Evolutionary conservation across 2,329 filamentous ascomycete genomes (phyloP).

Genomic region (Fusarium pseudonygamai): DNA sequence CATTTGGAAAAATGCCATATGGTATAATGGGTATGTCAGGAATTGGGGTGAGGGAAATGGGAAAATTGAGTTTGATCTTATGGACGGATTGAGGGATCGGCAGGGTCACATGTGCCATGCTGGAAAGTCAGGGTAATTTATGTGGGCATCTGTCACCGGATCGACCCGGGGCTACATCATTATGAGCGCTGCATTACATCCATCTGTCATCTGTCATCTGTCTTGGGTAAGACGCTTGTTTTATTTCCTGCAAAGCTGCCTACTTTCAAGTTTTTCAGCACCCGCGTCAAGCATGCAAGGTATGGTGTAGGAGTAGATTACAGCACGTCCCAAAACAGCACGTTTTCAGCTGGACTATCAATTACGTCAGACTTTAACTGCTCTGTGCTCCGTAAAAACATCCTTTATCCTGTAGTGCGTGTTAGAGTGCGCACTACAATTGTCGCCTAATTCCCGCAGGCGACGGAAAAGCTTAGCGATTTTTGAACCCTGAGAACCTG

Average conservation of each 20-base stretch:
- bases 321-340: no score
- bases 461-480: background rate
- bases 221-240: background rate
- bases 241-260: background rate
- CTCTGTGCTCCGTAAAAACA: no score
- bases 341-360: background rate
- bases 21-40: rapidly evolving
- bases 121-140: background rate
- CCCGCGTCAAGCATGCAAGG: background rate
- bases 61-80: background rate
- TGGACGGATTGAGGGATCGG: background rate
- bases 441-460: background rate
- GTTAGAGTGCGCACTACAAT: background rate
- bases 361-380: background rate
- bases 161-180: background rate
- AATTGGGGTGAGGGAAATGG: background rate
- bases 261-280: background rate
- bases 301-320: no score
- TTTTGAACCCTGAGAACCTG: background rate
- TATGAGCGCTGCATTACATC: background rate
- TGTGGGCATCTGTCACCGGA: background rate
- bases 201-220: background rate
- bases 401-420: background rate
- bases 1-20: background rate
- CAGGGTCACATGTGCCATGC: background rate